A percentile compares a stretch with the other conserved stretches of the same genome.
Evolutionary conservation across 2,329 filamentous ascomycete genomes (phyloP).

Genomic region (Hawksworthiomyces lignivorus): DNA sequence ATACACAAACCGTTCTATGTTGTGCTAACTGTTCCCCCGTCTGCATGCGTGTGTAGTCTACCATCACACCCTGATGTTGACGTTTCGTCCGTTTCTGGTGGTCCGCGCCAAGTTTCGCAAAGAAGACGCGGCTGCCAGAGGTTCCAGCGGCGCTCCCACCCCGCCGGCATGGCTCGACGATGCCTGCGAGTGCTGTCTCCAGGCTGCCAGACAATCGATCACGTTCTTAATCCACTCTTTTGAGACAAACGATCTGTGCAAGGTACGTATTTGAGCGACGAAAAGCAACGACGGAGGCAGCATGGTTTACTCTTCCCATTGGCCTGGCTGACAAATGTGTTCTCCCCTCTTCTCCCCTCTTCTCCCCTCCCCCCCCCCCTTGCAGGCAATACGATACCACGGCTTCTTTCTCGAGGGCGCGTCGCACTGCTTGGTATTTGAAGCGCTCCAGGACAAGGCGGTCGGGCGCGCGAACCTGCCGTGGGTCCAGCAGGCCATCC

Average conservation of each 20-base stretch:
- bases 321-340: no score
- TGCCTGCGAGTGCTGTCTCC: slow-evolving; percentile 13
- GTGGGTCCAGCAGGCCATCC: slow-evolving; percentile 12
- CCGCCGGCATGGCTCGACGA: slow-evolving; percentile 14
- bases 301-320: no score
- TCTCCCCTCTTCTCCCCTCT: no score
- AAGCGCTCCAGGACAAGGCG: slow-evolving; percentile 9
- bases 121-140: slow-evolving; percentile 6
- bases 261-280: neutral
- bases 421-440: slow-evolving; percentile 11
- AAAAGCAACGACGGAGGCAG: no score
- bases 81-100: slow-evolving; percentile 15
- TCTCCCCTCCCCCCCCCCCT: no score
- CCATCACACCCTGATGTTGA: slow-evolving; percentile 14
- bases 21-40: no score
- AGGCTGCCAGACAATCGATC: slow-evolving; percentile 13
- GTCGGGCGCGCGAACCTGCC: slow-evolving; percentile 7
- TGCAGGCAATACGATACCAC: slow-evolving; percentile 11
- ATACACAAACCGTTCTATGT: no score
- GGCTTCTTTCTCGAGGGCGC: slow-evolving; percentile 16
- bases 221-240: slow-evolving; percentile 8
- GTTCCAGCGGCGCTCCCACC: slow-evolving; percentile 6
- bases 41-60: no score
- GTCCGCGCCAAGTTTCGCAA: slow-evolving; percentile 13
- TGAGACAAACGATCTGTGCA: slow-evolving; percentile 12